Evolutionary conservation across 2,329 filamentous ascomycete species (phyloP).

Genomic region (Fusarium pseudograminearum): DNA sequence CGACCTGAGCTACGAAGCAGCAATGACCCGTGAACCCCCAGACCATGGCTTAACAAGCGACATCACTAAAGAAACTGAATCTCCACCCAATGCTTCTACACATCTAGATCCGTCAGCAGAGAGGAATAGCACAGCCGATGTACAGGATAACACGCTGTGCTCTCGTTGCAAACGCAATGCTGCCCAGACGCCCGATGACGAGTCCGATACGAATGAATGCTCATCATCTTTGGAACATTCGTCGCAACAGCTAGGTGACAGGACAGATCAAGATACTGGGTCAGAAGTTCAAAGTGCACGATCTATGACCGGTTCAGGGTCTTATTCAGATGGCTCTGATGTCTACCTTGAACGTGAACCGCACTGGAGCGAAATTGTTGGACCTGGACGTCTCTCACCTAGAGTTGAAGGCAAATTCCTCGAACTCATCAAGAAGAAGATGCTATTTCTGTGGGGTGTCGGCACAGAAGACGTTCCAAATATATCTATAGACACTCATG

Average conservation of each 20-base stretch:
- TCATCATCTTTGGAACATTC: neutral
- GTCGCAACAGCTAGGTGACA: neutral
- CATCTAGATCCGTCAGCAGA: neutral
- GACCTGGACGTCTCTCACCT: neutral
- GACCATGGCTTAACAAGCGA: neutral
- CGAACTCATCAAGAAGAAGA: neutral
- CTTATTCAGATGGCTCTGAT: too few species aligned
- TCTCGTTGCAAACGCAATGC: neutral
- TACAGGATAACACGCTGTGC: neutral
- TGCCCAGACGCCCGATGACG: rapidly evolving
- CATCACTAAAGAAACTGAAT: rapidly evolving
- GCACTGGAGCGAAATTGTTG: too few species aligned
- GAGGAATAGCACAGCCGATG: neutral
- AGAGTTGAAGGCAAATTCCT: neutral
- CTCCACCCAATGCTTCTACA: too few species aligned
- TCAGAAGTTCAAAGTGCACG: neutral
- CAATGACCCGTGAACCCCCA: neutral
- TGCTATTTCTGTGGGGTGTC: neutral
- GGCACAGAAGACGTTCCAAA: too few species aligned
- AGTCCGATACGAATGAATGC: neutral
- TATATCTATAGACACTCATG: neutral
- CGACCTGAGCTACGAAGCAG: rapidly evolving
- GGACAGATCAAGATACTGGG: neutral
- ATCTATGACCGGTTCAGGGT: rapidly evolving
- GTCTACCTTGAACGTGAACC: neutral